phyloP scores from a whole-genome alignment of 2,329 filamentous ascomycete species.

The Claviceps maximensis region DNA sequence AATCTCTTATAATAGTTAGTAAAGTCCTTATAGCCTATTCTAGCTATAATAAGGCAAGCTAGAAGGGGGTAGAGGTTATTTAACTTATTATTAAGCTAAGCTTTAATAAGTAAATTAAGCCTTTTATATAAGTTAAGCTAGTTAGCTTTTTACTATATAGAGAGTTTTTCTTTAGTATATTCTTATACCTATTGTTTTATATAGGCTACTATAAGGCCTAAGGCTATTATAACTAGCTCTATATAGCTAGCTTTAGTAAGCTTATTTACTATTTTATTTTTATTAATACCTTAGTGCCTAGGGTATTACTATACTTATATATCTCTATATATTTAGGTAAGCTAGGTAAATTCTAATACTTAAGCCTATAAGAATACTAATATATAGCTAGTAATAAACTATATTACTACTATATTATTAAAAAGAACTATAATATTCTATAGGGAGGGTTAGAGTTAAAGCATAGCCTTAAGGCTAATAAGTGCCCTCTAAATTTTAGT shows the following conservation, averaged over 20 bases:
- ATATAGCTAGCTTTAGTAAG: neutral
- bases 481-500: neutral
- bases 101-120: neutral
- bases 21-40: neutral
- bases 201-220: neutral
- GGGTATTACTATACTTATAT: neutral
- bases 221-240: neutral
- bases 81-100: neutral
- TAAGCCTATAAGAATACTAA: neutral
- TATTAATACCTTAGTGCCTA: neutral
- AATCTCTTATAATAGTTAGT: neutral
- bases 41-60: neutral
- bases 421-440: neutral
- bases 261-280: neutral
- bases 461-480: neutral
- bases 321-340: no score
- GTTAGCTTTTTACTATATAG: neutral
- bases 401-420: neutral
- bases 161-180: neutral
- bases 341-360: neutral
- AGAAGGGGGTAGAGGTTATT: neutral
- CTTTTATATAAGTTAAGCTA: neutral
- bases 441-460: neutral
- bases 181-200: neutral
- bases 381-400: neutral